phyloP scores from a whole-genome alignment of 106 monocot genomes.

The Dendrobium officinale region DNA sequence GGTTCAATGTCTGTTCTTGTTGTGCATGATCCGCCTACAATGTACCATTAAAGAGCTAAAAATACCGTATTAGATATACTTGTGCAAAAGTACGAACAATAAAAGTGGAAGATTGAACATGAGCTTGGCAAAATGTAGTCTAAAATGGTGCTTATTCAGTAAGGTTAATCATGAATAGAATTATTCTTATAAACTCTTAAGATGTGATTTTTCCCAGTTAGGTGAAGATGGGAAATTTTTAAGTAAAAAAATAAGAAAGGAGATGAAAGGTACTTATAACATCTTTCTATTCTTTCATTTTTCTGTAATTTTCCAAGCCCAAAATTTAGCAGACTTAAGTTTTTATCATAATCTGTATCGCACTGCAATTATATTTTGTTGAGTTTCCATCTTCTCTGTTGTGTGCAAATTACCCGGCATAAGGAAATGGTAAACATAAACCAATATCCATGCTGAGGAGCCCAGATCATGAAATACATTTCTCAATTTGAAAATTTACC shows the following conservation, averaged over 20 bases:
- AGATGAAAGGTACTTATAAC: neutral
- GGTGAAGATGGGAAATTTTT: neutral
- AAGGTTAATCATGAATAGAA: neutral
- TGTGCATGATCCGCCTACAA: neutral
- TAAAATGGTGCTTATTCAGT: neutral
- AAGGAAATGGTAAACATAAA: too few species aligned
- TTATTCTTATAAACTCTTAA: neutral
- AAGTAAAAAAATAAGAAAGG: neutral
- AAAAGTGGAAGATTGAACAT: neutral
- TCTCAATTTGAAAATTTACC: too few species aligned
- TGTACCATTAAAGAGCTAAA: neutral
- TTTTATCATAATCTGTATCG: too few species aligned
- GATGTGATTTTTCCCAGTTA: neutral
- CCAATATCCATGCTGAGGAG: too few species aligned
- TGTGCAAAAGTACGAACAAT: neutral
- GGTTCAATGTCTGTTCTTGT: neutral
- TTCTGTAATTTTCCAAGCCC: too few species aligned
- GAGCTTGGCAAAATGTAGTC: neutral
- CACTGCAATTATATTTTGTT: too few species aligned
- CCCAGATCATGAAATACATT: too few species aligned
- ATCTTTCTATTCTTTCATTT: neutral
- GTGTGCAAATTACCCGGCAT: too few species aligned
- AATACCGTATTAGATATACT: neutral
- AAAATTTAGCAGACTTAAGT: too few species aligned
- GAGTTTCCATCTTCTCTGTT: too few species aligned